Evolutionary conservation across 495 filamentous ascomycete genomes (phyloP), one percentile per base, ranked within the genome.

Genomic region (Cairneyella variabilis): DNA sequence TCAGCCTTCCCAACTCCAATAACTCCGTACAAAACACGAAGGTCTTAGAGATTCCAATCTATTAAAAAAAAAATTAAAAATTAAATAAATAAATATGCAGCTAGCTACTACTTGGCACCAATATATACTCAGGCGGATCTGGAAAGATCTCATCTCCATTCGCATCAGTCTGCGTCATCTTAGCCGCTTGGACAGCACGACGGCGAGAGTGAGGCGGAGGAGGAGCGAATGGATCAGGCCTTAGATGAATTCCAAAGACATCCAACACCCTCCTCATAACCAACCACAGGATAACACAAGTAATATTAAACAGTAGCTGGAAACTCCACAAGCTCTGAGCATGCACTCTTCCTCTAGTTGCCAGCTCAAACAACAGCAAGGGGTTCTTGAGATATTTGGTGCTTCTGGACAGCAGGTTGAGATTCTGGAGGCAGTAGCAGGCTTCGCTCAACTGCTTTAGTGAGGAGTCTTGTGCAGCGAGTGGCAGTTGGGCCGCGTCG

Each of bases 321-420:
- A 40, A 40, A 20, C 34, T 48, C 9, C 47, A 16, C 26, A 54
- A 23, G 32, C 34, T 38, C 21, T 38, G 44, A 2, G 43, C 22
- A 9, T 47, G 32, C 4, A 30, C 25, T 16, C 52, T 14, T 6
- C 22, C 21, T 20, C 52, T 42, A 12, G 38, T 47, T 11, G 43
- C 43, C 6, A 54, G 52, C 5, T 23, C 16, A 7, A 46, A 20
- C 2, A 54, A 28, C 14, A 22, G 30, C 7, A 46, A 30, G 5
- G 52, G 52, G 26, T 54, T 47, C 22, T 25, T 42, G 3, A 48
- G 28, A 28, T 54, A 54, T 22, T 54, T 54, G 25, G 8, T 16
- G 9, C 32, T 23, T 43, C 48, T 21, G 3, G 37, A 42, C 18
- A 21, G 23, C 2, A 51, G 36, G 17, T 42, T 34, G 23, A 51